Base-by-base conservation (phyloP, 139 green algal genomes). In the Chlorella sp. region DNA sequence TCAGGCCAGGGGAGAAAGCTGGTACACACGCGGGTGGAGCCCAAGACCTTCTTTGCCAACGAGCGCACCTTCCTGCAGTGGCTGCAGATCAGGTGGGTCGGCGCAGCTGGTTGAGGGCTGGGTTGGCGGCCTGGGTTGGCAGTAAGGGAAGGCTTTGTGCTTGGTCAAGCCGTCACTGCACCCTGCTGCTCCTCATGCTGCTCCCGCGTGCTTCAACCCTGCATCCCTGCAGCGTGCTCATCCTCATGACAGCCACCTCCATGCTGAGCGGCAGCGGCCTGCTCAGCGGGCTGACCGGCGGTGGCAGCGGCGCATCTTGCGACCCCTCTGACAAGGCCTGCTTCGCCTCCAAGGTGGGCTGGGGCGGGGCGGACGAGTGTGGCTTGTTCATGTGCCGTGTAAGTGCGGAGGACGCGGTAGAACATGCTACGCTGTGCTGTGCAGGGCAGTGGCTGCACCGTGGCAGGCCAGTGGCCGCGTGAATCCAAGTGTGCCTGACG, bases 41-140 rank as follows among this genome's bases (percentile, higher is more conserved):
- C 95, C 79, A 98, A 98, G 87, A 96, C 94, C 36, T 96, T 96
- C 84, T 95, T 96, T 51, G 95, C 96, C 73, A 96, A 97, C 72
- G 96, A 98, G 90, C 89, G 96, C 70, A 98, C 96, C 28, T 97
- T 98, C 85, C 89, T 98, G 78, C 89, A 91, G 16, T 98, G 95
- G 95, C 83, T 98, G 30, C 92, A 94, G 40, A 95, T 98, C 67
- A 89, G 76, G 76, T 73, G 56, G 38, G 75, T 22, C 83, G 19
- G 14, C 13, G 62, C 20, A 32, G 26, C 28, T 28, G 2, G 28
- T 28, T 28, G 28, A 69, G 62, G 28, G 28, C 22, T 30, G 56
- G 56, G 56, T 3, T 34, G 34, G 62, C 3, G 30, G 62, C 20
- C 34, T n/a, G n/a, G n/a, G n/a, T n/a, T n/a, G n/a, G n/a, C n/a